Percentiles rank a stretch among this genome's conserved stretches.
phyloP scores from a whole-genome alignment of 2,329 filamentous ascomycete species.

The Aspergillus sojae region DNA sequence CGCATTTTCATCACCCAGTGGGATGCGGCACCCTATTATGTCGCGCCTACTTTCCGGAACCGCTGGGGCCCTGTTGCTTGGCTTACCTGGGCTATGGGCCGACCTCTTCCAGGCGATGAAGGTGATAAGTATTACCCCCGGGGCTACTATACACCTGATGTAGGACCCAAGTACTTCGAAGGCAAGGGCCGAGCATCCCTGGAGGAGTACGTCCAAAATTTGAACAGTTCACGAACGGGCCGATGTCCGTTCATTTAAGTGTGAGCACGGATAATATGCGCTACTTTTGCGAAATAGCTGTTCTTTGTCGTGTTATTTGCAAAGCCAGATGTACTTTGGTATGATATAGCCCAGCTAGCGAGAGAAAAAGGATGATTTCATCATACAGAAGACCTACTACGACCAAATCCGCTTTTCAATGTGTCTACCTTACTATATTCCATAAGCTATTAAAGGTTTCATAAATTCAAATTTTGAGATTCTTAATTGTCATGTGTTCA shows the following conservation, averaged over 20 bases:
- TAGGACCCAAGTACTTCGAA: slow-evolving; percentile 62
- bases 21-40: slow-evolving; percentile 68
- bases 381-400: neutral
- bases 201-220: slow-evolving; percentile 44
- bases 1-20: slow-evolving; percentile 56
- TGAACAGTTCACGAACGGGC: slow-evolving; percentile 44
- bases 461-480: neutral
- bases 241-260: slow-evolving; percentile 53
- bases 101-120: slow-evolving; percentile 52
- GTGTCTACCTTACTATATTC: neutral
- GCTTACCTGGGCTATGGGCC: slow-evolving; percentile 50
- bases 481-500: neutral
- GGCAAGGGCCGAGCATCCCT: slow-evolving; percentile 50
- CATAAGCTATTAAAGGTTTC: neutral
- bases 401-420: neutral
- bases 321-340: neutral
- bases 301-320: neutral
- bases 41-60: slow-evolving; percentile 61
- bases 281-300: neutral
- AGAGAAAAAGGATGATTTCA: neutral
- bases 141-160: slow-evolving; percentile 56
- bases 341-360: neutral
- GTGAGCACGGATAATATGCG: neutral
- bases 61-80: slow-evolving; percentile 63
- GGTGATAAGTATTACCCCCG: slow-evolving; percentile 51